Conservation (phyloP, 129 eudicot genomes). For the Lonicera japonica region DNA sequence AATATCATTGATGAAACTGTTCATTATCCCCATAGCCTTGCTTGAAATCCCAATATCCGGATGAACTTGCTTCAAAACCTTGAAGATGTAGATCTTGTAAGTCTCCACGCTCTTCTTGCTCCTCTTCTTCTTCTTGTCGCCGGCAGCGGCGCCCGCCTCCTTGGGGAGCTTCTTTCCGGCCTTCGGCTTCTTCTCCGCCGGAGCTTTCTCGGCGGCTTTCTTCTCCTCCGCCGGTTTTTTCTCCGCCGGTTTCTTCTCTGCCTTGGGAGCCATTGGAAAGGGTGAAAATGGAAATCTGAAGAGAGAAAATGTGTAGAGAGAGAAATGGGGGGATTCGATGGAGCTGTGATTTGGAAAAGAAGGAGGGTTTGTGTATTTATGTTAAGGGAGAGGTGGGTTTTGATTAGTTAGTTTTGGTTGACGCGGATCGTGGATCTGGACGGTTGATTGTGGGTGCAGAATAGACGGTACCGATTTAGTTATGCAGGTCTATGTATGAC, state of each 20-base stretch:
- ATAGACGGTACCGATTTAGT: too few relatives aligned
- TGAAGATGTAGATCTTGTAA: conserved; percentile 31
- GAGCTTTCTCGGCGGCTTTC: too few relatives aligned
- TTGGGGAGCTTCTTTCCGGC: conserved; percentile 28
- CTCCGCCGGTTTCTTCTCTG: too few relatives aligned
- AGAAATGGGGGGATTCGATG: too few relatives aligned
- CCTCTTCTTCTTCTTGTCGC: conserved; percentile 28
- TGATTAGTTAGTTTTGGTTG: conserved; percentile 8
- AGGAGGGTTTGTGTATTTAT: conserved; percentile 4
- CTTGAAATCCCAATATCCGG: conserved; percentile 24
- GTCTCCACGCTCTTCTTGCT: conserved; percentile 28
- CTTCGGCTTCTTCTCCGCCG: too few relatives aligned
- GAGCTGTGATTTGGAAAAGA: too few relatives aligned
- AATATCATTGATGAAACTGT: too few relatives aligned
- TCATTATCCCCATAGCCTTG: conserved; percentile 23
- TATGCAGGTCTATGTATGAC: too few relatives aligned
- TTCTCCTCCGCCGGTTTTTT: too few relatives aligned
- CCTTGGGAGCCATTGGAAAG: conserved; percentile 9
- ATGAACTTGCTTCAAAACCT: conserved; percentile 21
- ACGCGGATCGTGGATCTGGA: conserved; percentile 1
- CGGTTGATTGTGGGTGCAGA: too few relatives aligned
- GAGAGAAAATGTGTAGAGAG: not conserved
- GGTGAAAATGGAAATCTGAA: not conserved
- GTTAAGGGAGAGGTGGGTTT: not conserved
- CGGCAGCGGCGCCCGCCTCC: conserved; percentile 16